Evolutionary conservation across 2,329 filamentous ascomycete species (phyloP).

Genomic region (Cercospora brassicicola): DNA sequence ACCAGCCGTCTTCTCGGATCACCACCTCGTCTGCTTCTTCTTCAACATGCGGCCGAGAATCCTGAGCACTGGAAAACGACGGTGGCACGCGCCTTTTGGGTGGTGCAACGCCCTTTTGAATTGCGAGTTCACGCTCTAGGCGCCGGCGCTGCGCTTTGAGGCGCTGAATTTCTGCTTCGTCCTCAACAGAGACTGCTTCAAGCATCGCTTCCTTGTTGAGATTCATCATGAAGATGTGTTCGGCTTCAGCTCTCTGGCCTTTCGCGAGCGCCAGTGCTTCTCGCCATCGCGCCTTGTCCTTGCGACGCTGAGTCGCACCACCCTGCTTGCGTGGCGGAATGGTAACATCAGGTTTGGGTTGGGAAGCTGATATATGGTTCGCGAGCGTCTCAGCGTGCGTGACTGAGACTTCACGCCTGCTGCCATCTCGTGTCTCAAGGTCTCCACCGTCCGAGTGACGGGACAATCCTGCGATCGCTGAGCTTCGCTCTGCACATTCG

Average conservation of each 20-base stretch:
- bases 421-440: background rate
- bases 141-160: slow-evolving; percentile 17
- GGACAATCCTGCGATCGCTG: background rate
- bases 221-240: slow-evolving; percentile 8
- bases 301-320: background rate
- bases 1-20: slow-evolving; percentile 16
- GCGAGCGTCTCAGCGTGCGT: background rate
- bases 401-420: background rate
- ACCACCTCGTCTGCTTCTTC: slow-evolving; percentile 18
- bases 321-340: slow-evolving; percentile 2
- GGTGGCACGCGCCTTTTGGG: slow-evolving; percentile 3
- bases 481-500: background rate
- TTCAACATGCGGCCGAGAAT: background rate
- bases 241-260: slow-evolving; percentile 8
- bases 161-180: slow-evolving; percentile 16
- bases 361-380: background rate
- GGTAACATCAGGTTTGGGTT: slow-evolving; percentile 1
- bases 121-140: slow-evolving; percentile 8
- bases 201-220: slow-evolving; percentile 21
- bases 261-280: slow-evolving; percentile 13
- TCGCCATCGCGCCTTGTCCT: slow-evolving; percentile 14
- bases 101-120: background rate
- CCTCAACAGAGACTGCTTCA: slow-evolving; percentile 12
- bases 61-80: background rate
- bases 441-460: background rate